phyloP scores from a whole-genome alignment of 1,284 basidiomycete species.

The Ceratobasidium sp. region DNA sequence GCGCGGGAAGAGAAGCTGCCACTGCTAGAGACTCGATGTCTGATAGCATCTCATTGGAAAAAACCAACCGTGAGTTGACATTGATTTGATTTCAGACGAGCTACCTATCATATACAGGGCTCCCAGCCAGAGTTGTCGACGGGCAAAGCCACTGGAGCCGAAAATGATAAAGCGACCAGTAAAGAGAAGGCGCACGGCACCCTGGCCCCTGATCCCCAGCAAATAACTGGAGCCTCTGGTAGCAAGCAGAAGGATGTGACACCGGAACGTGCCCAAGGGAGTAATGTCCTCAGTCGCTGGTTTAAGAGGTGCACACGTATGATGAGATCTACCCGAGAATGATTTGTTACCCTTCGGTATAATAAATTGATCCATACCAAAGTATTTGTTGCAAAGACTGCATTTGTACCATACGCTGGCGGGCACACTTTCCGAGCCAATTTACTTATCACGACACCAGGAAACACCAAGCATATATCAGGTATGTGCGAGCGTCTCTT shows the following conservation, averaged over 20 bases:
- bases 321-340: background rate
- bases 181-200: background rate
- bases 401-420: too few relatives aligned
- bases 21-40: slow-evolving; percentile 11
- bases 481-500: too few relatives aligned
- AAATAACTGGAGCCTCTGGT: background rate
- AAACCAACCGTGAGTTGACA: background rate
- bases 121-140: background rate
- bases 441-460: too few relatives aligned
- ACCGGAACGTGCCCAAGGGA: background rate
- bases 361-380: too few relatives aligned
- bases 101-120: background rate
- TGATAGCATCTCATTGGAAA: background rate
- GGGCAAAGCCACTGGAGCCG: background rate
- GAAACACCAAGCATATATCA: too few relatives aligned
- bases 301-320: background rate
- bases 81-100: background rate
- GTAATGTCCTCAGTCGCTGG: background rate
- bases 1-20: slow-evolving; percentile 10
- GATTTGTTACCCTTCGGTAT: background rate
- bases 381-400: too few relatives aligned
- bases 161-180: background rate
- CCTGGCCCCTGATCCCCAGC: background rate
- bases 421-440: too few relatives aligned
- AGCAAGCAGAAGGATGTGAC: background rate